A percentile compares a stretch with the other conserved stretches of the same genome.
Conservation (phyloP, 768 basidiomycete species). For the Russula earlei region DNA sequence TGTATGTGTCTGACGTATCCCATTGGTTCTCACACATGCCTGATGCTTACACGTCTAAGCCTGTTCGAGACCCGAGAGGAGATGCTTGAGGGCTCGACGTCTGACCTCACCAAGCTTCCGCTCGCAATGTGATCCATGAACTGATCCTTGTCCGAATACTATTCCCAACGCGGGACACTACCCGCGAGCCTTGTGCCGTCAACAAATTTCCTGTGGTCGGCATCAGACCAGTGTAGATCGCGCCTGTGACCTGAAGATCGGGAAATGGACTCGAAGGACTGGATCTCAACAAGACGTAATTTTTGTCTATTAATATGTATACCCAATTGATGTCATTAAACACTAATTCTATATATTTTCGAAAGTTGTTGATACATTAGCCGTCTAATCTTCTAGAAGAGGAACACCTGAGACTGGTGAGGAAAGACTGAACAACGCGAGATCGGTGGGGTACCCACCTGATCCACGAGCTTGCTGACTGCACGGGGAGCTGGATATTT, state of each 20-base stretch:
- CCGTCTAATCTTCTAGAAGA: constrained; percentile 28
- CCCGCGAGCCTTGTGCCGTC: too few relatives aligned
- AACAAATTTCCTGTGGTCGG: background rate
- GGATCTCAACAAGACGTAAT: background rate
- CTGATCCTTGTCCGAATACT: too few relatives aligned
- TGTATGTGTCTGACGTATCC: constrained; percentile 36
- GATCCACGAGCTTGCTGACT: constrained; percentile 87
- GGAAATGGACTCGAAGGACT: background rate
- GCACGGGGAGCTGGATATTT: constrained; percentile 81
- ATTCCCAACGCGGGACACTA: background rate
- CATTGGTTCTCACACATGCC: background rate
- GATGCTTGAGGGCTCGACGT: constrained; percentile 49
- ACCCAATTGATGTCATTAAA: background rate
- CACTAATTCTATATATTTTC: background rate
- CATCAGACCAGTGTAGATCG: constrained; percentile 15
- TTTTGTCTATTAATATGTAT: background rate
- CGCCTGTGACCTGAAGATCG: background rate
- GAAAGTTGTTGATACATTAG: background rate
- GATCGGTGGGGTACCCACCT: constrained; percentile 38
- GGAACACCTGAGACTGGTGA: constrained; percentile 31
- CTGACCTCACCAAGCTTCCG: constrained; percentile 27
- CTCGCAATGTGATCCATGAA: background rate
- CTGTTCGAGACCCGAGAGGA: constrained; percentile 56
- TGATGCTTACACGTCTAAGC: constrained; percentile 27
- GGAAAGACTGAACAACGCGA: background rate